These are phyloP conservation scores for Leishmania major DNA, from an alignment of 208 protist genomes.

Conservation along the genomic window DNA sequence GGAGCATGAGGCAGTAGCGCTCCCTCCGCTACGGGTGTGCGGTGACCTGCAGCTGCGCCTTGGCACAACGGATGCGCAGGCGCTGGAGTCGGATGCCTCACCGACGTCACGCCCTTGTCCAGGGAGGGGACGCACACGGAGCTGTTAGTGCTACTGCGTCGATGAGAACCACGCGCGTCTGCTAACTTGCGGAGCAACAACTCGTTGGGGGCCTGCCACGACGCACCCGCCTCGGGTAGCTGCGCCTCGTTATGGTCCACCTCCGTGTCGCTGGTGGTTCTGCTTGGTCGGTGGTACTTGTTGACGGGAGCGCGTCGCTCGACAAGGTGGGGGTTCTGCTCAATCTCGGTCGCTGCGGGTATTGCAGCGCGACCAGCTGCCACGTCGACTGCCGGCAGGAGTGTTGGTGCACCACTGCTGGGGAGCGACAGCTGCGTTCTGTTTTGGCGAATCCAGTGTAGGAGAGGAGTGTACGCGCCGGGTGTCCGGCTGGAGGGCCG, in stretches of 20 bases:
- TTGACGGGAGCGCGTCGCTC: neutral
- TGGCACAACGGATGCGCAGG: neutral
- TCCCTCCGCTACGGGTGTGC: neutral
- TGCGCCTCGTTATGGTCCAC: neutral
- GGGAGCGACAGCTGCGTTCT: neutral
- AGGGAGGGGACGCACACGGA: neutral
- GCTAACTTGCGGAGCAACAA: too few relatives aligned
- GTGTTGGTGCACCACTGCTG: neutral
- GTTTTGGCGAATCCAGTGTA: neutral
- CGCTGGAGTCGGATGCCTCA: neutral
- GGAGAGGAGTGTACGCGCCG: neutral
- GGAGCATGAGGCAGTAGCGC: neutral
- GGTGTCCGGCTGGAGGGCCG: too few relatives aligned
- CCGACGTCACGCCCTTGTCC: neutral
- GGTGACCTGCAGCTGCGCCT: neutral
- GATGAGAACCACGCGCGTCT: neutral
- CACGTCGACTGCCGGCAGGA: neutral
- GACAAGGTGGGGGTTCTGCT: neutral
- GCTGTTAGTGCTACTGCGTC: neutral
- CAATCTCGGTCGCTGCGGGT: neutral
- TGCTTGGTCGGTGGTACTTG: neutral
- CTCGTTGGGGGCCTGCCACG: neutral
- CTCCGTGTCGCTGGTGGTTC: neutral
- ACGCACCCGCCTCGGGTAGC: neutral
- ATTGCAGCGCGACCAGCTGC: neutral